These are phyloP conservation scores for Pseudogymnoascus verrucosus DNA, from an alignment of 2,329 filamentous ascomycete genomes.

Conservation along the genomic window DNA sequence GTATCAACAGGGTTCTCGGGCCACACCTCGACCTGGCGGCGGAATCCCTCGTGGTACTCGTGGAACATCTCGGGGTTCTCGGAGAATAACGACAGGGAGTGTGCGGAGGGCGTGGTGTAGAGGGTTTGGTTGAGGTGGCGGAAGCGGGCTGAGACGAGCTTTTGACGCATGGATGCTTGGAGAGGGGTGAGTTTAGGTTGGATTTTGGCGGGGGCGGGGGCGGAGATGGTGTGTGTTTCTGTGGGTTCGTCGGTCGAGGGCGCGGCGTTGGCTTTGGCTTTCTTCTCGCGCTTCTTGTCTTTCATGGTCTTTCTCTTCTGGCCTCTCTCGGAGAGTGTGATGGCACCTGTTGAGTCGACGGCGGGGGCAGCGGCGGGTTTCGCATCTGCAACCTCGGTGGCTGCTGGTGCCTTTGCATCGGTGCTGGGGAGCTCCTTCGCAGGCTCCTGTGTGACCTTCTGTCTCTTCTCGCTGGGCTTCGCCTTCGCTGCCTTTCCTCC, in stretches of 20 bases:
- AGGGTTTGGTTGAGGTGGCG: conserved; percentile 94
- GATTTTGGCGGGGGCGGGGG: conserved; percentile 14
- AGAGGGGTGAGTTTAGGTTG: conserved; percentile 67
- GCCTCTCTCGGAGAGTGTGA: conserved; percentile 16
- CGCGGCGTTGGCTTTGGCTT: conserved; percentile 16
- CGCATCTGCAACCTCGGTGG: conserved; percentile 21
- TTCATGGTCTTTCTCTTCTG: conserved; percentile 27
- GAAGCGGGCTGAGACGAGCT: conserved; percentile 91
- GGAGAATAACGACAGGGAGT: conserved; percentile 76
- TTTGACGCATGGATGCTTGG: conserved; percentile 88
- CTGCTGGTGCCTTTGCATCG: conserved; percentile 11
- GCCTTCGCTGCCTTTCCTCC: conserved; percentile 26
- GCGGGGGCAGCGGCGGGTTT: conserved; percentile 22
- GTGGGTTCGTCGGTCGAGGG: conserved; percentile 14
- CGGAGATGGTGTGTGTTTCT: conserved; percentile 17
- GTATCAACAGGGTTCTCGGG: conserved; percentile 91
- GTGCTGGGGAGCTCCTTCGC: conserved; percentile 22
- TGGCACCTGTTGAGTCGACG: conserved; percentile 6
- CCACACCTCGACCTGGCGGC: conserved; percentile 91
- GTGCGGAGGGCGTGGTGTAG: conserved; percentile 80
- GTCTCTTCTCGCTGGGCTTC: conserved; percentile 20
- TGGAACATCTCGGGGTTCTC: conserved; percentile 86
- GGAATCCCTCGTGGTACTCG: conserved; percentile 95
- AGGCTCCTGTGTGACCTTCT: conserved; percentile 20
- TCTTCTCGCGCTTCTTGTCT: conserved; percentile 31